Base-by-base conservation (phyloP, 1,284 basidiomycete species). In the Leccinum variabile region DNA sequence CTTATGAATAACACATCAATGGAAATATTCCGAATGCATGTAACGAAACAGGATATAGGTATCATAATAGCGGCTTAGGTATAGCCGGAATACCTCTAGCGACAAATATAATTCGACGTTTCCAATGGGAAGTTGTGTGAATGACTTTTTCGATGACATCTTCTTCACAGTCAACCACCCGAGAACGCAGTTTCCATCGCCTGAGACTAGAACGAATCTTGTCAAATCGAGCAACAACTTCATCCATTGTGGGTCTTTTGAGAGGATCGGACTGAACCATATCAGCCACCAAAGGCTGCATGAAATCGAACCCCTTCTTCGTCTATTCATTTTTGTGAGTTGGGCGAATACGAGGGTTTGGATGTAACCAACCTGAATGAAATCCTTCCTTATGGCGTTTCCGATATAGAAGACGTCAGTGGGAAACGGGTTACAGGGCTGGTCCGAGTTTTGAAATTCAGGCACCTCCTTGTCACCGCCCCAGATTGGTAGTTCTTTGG, bases 351-450 rank as follows among this genome's bases (percentile, higher is more conserved):
- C 33, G 4, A 30, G 8, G 14, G 18, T 22, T 0, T 4, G 4
- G 11, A 14, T 52, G 14, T 3, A 13, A 25, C 60, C 16, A 30
- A 78, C 78, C 39, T 73, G 62, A 0, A 78, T 6, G 59, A 77
- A 77, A 5, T 67, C 54, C 25, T 63, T 35, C 3, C 68, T 61
- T 7, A 79, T 69, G 1, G 73, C 37, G 28, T 78, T 77, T 0
- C 78, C 79, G 1, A 77, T 59, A 55, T 71, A 74, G 59, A 75
- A 80, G 0, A 79, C 59, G 53, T 80, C 79, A 1, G 74, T 76
- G 0, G 69, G 68, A 50, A 78, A 80, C 0, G 78, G 76, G 57
- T 79, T 63, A 35, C 70, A 66, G 4, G 62, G 66, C 8, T 63
- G 61, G 3, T 54, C 25, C 1, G 56, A 57, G 14, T 61, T 65